These are phyloP conservation scores for Castanospermum australe DNA, from an alignment of 306 rosid genomes.

Conservation along the genomic window DNA sequence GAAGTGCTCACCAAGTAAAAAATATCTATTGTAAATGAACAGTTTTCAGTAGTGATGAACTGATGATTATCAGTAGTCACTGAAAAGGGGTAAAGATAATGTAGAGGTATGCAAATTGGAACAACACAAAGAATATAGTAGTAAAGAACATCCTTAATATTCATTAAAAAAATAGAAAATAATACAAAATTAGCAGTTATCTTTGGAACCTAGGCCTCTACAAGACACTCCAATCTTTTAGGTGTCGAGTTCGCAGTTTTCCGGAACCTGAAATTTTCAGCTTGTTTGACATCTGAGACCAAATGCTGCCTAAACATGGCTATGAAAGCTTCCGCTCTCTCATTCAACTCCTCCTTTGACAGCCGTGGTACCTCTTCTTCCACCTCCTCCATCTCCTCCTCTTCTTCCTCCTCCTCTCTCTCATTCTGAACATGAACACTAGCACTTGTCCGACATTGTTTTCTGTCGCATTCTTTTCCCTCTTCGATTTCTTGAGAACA, in stretches of 20 bases:
- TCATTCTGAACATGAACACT: slow-evolving; percentile 21
- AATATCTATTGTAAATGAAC: background rate
- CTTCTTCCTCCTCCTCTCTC: slow-evolving; percentile 24
- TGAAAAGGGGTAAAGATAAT: background rate
- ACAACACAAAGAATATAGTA: slow-evolving; percentile 30
- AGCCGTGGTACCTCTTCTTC: slow-evolving; percentile 40
- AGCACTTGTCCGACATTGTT: slow-evolving; percentile 20
- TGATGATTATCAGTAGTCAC: background rate
- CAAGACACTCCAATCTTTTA: slow-evolving; percentile 37
- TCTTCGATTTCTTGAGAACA: slow-evolving; percentile 37
- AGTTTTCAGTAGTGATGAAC: background rate
- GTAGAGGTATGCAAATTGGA: slow-evolving; percentile 10
- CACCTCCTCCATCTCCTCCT: slow-evolving; percentile 17
- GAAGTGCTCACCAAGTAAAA: background rate
- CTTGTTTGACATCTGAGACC: slow-evolving; percentile 67
- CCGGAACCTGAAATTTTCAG: slow-evolving; percentile 27
- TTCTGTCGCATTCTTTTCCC: slow-evolving; percentile 18
- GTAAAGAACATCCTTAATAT: background rate
- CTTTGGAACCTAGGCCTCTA: slow-evolving; percentile 23
- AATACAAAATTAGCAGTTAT: slow-evolving; percentile 24
- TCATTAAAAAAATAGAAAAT: background rate
- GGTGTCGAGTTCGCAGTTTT: slow-evolving; percentile 17
- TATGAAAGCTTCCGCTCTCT: slow-evolving; percentile 92
- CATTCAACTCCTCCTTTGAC: slow-evolving; percentile 87
- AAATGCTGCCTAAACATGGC: slow-evolving; percentile 88